A percentile compares a stretch with the other conserved stretches of the same genome.
These are phyloP conservation scores for Rubus parviflorus DNA, from an alignment of 306 rosid genomes.

Conservation along the genomic window DNA sequence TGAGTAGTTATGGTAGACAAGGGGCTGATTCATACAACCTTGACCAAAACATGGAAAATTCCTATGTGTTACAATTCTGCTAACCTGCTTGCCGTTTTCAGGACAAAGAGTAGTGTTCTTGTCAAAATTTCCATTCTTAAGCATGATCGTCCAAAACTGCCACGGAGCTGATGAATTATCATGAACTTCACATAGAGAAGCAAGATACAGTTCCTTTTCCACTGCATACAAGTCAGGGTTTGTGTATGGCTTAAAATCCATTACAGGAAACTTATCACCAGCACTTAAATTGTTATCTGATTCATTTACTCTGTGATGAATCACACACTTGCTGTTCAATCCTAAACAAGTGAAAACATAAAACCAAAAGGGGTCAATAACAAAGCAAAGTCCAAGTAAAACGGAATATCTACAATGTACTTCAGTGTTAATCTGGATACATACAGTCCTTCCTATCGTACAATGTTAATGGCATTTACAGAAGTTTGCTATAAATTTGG, in stretches of 20 bases:
- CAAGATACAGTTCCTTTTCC: conserved; percentile 55
- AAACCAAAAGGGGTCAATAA: too few relatives aligned
- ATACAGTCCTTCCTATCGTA: too few relatives aligned
- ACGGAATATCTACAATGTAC: too few relatives aligned
- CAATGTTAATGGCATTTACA: too few relatives aligned
- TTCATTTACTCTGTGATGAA: conserved; percentile 42
- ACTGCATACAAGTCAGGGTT: conserved; percentile 48
- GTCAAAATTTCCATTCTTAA: conserved; percentile 62
- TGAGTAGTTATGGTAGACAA: conserved; percentile 47
- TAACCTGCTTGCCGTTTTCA: conserved; percentile 44
- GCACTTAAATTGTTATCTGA: conserved; percentile 37
- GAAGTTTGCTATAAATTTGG: too few relatives aligned
- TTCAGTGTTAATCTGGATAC: too few relatives aligned
- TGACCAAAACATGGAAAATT: conserved; percentile 53
- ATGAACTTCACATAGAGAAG: conserved; percentile 38
- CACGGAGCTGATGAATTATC: conserved; percentile 38
- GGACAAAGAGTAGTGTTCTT: conserved; percentile 53
- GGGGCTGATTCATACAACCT: conserved; percentile 73
- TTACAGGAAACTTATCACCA: conserved; percentile 41
- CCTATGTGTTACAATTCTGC: conserved; percentile 32
- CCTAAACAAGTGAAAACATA: too few relatives aligned
- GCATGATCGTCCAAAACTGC: conserved; percentile 67
- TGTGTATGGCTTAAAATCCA: conserved; percentile 25
- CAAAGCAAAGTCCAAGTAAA: too few relatives aligned
- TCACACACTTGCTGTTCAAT: conserved; percentile 11